phyloP scores from a whole-genome alignment of 345 rosid genomes.

The Ceriops decandra region DNA sequence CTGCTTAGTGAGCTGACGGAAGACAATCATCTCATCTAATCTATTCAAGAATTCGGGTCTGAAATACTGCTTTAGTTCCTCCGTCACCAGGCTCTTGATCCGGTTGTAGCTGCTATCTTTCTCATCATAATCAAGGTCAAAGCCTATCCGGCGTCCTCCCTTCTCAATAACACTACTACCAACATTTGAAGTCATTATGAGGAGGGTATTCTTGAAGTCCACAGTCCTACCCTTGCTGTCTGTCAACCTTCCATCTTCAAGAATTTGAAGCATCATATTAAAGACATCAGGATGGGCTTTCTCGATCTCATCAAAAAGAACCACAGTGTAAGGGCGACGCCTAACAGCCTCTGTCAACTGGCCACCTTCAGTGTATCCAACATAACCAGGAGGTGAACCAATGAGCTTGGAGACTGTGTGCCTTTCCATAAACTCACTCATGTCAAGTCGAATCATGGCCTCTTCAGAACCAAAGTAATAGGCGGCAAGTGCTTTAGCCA shows the following conservation, averaged over 20 bases:
- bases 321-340: constrained; percentile 91
- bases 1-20: constrained; percentile 81
- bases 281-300: constrained; percentile 99
- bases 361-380: constrained; percentile 97
- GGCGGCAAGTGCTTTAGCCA: constrained; percentile 96
- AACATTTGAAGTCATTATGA: constrained; percentile 96
- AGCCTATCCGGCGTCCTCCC: constrained; percentile 87
- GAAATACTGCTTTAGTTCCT: constrained; percentile 88
- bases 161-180: constrained; percentile 98
- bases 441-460: constrained; percentile 94
- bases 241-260: constrained; percentile 95
- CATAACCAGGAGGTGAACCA: constrained; percentile 99
- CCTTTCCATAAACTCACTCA: constrained; percentile 99
- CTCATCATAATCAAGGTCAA: constrained; percentile 85
- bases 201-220: constrained; percentile 94
- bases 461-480: constrained; percentile 98
- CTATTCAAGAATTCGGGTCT: constrained; percentile 95
- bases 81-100: constrained; percentile 88
- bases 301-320: constrained; percentile 94
- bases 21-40: constrained; percentile 95
- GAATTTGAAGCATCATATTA: constrained; percentile 99
- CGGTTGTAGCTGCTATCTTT: constrained; percentile 90
- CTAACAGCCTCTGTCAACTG: constrained; percentile 96
- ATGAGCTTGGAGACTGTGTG: constrained; percentile 97
- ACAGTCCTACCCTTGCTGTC: constrained; percentile 99